Evolutionary conservation across 768 basidiomycete genomes (phyloP), one percentile per base, ranked within the genome.

Genomic region (Xerocomellus amylosporus): DNA sequence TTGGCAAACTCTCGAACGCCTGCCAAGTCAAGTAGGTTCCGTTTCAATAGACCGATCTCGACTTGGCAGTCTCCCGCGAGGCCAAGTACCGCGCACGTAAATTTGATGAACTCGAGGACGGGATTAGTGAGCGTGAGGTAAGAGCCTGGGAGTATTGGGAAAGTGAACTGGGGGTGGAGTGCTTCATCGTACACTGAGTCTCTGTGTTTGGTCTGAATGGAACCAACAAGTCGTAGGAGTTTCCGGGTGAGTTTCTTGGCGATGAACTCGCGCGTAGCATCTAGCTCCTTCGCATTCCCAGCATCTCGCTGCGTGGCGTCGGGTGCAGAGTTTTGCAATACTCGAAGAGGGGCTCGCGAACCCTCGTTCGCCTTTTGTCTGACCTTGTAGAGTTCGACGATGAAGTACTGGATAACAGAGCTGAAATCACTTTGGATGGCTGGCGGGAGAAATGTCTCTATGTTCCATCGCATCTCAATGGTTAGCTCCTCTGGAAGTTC

Each of bases 381-480:
- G 47, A 87, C 80, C 64, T 81, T 84, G 76, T 86, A 95, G 58
- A 96, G 75, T 59, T 93, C 90, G 56, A 90, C 76, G 48, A 98
- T 86, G 75, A 91, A 98, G 66, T 81, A 86, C 44, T 89, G 88
- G 40, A 98, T 73, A 42, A 85, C 78, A 4, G 78, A 63, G 42
- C 78, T 77, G 62, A 98, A 97, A 61, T 93, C 84, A 13, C 76
- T 72, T 64, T 93, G 95, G 37, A 95, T 76, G 10, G 85, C 85
- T 0, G 81, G 83, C 0, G 97, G 95, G 8, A 99, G 83, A 77
- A 97, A 98, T 1, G 81, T 78, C 56, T 86, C 79, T 58, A 98
- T 91, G 67, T 98, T 98, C 95, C 95, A 98, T 48, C 84, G 82
- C 82, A 95, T 89, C 61, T 88, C 86, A 44, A 93, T 74, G 3